Evolutionary conservation across 2,329 filamentous ascomycete species (phyloP).

Genomic region (Diaporthe longicolla): DNA sequence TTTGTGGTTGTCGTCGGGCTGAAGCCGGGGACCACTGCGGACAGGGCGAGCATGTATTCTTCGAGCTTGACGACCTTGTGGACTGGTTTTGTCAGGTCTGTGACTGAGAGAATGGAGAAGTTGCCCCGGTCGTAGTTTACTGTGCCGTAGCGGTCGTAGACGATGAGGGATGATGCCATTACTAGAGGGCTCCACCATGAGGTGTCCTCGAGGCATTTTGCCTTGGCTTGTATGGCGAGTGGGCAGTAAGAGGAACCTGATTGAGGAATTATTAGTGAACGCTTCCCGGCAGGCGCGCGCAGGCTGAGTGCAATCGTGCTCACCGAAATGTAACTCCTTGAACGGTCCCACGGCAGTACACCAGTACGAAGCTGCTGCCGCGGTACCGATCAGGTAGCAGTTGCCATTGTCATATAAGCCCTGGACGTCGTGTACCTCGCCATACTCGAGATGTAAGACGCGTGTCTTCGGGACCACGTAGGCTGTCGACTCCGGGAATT

Average conservation of each 20-base stretch:
- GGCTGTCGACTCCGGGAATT: constrained; percentile 13
- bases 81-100: constrained; percentile 18
- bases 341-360: constrained; percentile 12
- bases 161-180: constrained; percentile 32
- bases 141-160: constrained; percentile 34
- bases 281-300: too few species aligned
- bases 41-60: constrained; percentile 34
- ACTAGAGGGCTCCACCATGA: constrained; percentile 31
- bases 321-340: constrained; percentile 29
- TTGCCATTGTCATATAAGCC: constrained; percentile 22
- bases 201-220: constrained; percentile 20
- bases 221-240: constrained; percentile 25
- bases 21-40: constrained; percentile 34
- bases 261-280: neutral
- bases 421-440: constrained; percentile 24
- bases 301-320: neutral
- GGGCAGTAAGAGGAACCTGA: constrained; percentile 37
- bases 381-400: constrained; percentile 29
- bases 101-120: constrained; percentile 37
- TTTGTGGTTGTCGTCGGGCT: neutral
- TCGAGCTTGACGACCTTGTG: constrained; percentile 15
- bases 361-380: constrained; percentile 33
- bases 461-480: constrained; percentile 35
- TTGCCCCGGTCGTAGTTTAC: constrained; percentile 38
- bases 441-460: constrained; percentile 36